Evolutionary conservation across 2,329 filamentous ascomycete species (phyloP), one percentile per base, ranked within the genome.

Genomic region (Akanthomyces lecanii): DNA sequence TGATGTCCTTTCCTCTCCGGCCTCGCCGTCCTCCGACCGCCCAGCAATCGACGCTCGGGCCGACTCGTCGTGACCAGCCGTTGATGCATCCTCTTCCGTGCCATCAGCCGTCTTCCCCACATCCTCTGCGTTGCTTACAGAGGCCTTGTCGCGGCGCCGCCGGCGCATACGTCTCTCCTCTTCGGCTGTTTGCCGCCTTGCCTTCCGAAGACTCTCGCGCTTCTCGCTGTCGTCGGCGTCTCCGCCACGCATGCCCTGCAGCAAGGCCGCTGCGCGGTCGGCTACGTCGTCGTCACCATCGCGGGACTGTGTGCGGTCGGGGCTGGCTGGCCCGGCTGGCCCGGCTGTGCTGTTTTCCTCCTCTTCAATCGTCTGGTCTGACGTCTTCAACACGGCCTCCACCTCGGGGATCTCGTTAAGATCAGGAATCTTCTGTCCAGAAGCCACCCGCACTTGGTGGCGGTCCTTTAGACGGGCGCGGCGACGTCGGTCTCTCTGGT

Each of bases 401-500:
- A 80, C 76, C 62, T 87, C 85, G 58, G 85, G 81, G 16, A 83
- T 83, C 70, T 89, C 88, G 69, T 83, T 80, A 60, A 81, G 69
- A 64, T 96, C 92, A 3, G 73, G 91, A n/a, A 96, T 89, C 71
- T 94, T 85, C 71, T 97, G 92, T 10, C 93, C 94, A 21, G 89
- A 94, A 18, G 94, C 92, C 59, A 97, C 85, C 65, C 94, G 90
- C 38, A 95, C 90, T 76, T 96, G 91, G 72, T 97, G 92, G 33
- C 88, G 84, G 72, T 97, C 93, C 83, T 96, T 96, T 69, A 98
- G 84, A 61, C 94, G 84, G 45, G 93, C 92, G 67, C 94, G 86
- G 64, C 94, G 86, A 66, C 95, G 87, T 69, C 92, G 87, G 75
- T 98, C 95, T 71, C 94, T 86, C 75, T 96, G 90, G 74, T 97